Conservation (phyloP, 371 early-diverging fungal genomes). For the Mortierella sp. region DNA sequence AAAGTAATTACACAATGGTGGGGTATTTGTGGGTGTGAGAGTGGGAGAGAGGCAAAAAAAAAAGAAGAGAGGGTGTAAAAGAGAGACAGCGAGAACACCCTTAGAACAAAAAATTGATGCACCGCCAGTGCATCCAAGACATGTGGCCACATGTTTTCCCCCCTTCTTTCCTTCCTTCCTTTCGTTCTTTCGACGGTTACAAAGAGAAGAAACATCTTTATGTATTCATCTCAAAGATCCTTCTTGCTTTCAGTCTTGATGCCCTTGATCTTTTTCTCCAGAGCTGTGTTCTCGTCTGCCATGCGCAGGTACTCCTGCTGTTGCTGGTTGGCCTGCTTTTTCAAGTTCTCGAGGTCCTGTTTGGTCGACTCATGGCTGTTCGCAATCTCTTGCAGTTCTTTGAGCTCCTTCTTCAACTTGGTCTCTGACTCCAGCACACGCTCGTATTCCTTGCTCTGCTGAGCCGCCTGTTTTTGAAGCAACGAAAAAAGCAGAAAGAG, state of each 20-base stretch:
- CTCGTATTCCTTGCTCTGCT: constrained; percentile 63
- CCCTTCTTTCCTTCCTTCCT: too few relatives aligned
- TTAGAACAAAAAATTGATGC: too few relatives aligned
- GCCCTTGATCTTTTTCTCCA: constrained; percentile 63
- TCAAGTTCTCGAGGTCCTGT: constrained; percentile 76
- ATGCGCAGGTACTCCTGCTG: constrained; percentile 81
- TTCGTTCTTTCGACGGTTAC: too few relatives aligned
- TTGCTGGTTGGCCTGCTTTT: constrained; percentile 80
- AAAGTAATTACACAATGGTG: too few relatives aligned
- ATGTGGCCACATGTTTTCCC: too few relatives aligned
- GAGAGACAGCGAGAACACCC: too few relatives aligned
- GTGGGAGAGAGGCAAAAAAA: too few relatives aligned
- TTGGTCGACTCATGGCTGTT: constrained; percentile 64
- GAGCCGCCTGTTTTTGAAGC: constrained; percentile 54
- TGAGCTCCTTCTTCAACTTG: constrained; percentile 43
- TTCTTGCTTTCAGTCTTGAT: constrained; percentile 34
- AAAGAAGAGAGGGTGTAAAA: too few relatives aligned
- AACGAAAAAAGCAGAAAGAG: too few relatives aligned
- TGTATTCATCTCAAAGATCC: constrained; percentile 45
- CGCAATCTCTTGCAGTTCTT: constrained; percentile 61
- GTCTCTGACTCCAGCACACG: constrained; percentile 40
- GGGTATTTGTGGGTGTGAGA: too few relatives aligned
- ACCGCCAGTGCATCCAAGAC: too few relatives aligned
- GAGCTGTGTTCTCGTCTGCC: constrained; percentile 72
- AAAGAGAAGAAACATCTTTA: too few relatives aligned